Evolutionary conservation across 805 yeast genomes (phyloP).

Genomic region (Metschnikowia proteae): DNA sequence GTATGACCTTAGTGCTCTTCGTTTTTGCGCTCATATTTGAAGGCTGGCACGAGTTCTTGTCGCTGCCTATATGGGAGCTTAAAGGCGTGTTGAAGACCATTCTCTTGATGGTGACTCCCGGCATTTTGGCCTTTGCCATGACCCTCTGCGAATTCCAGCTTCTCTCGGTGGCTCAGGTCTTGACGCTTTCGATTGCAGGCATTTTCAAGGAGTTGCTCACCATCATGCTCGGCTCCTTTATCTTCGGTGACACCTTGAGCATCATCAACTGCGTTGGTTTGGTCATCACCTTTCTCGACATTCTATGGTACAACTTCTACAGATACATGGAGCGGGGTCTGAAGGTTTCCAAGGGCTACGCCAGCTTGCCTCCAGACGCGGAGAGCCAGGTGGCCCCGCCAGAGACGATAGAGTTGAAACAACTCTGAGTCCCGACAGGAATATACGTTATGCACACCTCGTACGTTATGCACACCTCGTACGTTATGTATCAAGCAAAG

Average conservation of each 20-base stretch:
- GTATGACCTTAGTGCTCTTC: slow-evolving; percentile 66
- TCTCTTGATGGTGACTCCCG: slow-evolving; percentile 68
- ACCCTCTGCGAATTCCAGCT: slow-evolving; percentile 84
- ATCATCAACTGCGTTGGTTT: slow-evolving; percentile 71
- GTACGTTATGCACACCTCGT: background rate
- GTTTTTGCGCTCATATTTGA: slow-evolving; percentile 65
- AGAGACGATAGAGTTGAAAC: slow-evolving; percentile 15
- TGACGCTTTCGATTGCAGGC: slow-evolving; percentile 87
- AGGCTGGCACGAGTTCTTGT: slow-evolving; percentile 52
- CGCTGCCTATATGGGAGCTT: slow-evolving; percentile 61
- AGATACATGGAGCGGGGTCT: slow-evolving; percentile 34
- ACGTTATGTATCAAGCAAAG: background rate
- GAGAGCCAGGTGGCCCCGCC: slow-evolving; percentile 9
- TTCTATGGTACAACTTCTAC: slow-evolving; percentile 76
- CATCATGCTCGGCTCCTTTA: slow-evolving; percentile 59
- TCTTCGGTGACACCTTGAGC: slow-evolving; percentile 72
- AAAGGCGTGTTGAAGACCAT: slow-evolving; percentile 56
- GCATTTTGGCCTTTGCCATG: slow-evolving; percentile 83
- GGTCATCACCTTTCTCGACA: slow-evolving; percentile 68
- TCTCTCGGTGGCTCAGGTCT: slow-evolving; percentile 73
- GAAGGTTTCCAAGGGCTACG: slow-evolving; percentile 8
- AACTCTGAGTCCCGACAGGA: slow-evolving; percentile 5
- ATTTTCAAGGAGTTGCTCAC: slow-evolving; percentile 90
- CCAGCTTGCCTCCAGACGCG: slow-evolving; percentile 9
- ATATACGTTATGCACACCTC: background rate